A percentile compares a stretch with the other conserved stretches of the same genome.
Evolutionary conservation across 768 basidiomycete genomes (phyloP).

Genomic region (Auriscalpium orientale): DNA sequence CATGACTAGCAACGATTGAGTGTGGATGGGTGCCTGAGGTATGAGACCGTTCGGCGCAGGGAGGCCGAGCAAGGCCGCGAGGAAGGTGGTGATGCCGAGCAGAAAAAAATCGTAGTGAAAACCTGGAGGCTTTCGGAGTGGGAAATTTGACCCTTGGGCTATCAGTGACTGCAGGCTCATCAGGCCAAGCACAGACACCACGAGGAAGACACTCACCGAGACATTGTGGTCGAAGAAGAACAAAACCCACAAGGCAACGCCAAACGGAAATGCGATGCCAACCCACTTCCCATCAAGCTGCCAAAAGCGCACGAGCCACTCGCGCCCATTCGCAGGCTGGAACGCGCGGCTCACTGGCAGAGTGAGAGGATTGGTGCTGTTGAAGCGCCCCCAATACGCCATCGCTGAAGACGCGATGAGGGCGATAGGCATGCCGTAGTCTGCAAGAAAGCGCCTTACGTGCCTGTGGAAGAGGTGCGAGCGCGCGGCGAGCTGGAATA

Average conservation of each 20-base stretch:
- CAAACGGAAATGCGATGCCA: conserved; percentile 84
- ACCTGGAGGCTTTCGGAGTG: conserved; percentile 83
- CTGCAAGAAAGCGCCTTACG: conserved; percentile 66
- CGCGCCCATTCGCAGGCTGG: conserved; percentile 58
- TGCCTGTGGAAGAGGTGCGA: conserved; percentile 66
- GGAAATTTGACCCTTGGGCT: conserved; percentile 85
- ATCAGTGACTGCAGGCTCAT: conserved; percentile 61
- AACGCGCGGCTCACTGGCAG: conserved; percentile 67
- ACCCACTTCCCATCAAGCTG: conserved; percentile 83
- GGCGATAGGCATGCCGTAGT: conserved; percentile 90
- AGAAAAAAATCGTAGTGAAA: conserved; percentile 89
- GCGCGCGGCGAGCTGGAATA: conserved; percentile 60
- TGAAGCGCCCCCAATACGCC: conserved; percentile 84
- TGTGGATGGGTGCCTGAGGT: conserved; percentile 91
- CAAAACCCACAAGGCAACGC: conserved; percentile 78
- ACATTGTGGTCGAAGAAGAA: conserved; percentile 97
- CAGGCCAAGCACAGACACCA: background rate
- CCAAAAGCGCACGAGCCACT: conserved; percentile 89
- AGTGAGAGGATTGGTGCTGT: conserved; percentile 49
- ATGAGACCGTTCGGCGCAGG: conserved; percentile 85
- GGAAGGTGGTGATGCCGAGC: conserved; percentile 83
- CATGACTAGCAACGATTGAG: conserved; percentile 70
- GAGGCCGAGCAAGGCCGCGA: conserved; percentile 78
- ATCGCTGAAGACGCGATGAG: conserved; percentile 67
- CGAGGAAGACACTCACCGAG: conserved; percentile 45